Evolutionary conservation across 805 yeast species (phyloP).

Genomic region (Teunomyces cretensis): DNA sequence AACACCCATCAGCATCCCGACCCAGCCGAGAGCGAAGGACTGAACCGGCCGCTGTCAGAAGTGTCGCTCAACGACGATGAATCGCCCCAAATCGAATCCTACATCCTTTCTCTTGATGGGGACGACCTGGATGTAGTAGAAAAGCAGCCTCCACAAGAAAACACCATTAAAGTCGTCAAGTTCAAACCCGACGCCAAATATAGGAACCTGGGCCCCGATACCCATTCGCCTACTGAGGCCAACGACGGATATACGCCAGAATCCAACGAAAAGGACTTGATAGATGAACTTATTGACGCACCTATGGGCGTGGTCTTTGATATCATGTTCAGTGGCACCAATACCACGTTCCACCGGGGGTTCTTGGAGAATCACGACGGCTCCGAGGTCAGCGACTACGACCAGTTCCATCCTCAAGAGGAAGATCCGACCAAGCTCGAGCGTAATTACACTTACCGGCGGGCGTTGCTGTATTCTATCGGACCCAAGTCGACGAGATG

Average conservation of each 20-base stretch:
- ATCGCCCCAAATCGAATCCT: constrained; percentile 16
- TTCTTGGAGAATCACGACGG: constrained; percentile 64
- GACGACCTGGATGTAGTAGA: constrained; percentile 5
- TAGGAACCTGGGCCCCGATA: constrained; percentile 36
- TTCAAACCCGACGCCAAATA: constrained; percentile 17
- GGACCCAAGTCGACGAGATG: constrained; percentile 79
- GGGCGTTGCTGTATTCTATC: constrained; percentile 65
- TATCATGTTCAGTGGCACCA: constrained; percentile 63
- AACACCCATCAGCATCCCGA: constrained; percentile 21
- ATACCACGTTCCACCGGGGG: constrained; percentile 35
- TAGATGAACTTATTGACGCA: constrained; percentile 53
- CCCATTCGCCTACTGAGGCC: constrained; percentile 48
- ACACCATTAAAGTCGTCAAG: constrained; percentile 12
- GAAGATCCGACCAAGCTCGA: constrained; percentile 36
- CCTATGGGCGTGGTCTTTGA: constrained; percentile 64
- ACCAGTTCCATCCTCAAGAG: constrained; percentile 34
- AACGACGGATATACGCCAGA: constrained; percentile 34
- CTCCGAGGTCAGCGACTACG: constrained; percentile 49
- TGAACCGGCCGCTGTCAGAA: neutral
- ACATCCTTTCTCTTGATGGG: constrained; percentile 17
- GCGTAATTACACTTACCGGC: constrained; percentile 56
- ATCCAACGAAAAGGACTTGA: constrained; percentile 53
- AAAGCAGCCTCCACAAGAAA: neutral
- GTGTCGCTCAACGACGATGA: constrained; percentile 23
- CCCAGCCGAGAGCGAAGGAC: constrained; percentile 3